These are phyloP conservation scores for Microbotryum silenes-acaulis DNA, from an alignment of 1,284 basidiomycete genomes.

Conservation along the genomic window DNA sequence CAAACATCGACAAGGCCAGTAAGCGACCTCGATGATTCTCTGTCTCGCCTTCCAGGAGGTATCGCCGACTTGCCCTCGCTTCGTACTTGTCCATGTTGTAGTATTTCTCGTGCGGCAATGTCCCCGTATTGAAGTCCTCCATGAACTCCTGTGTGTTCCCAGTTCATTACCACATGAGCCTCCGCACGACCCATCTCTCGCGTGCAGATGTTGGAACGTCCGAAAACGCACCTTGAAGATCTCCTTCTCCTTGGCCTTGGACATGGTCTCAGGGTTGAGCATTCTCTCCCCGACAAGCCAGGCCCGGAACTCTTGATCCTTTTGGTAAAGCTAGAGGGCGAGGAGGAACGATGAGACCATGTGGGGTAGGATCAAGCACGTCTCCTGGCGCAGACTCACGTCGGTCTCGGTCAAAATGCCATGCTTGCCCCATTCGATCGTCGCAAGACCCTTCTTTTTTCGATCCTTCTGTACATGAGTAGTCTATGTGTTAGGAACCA, in stretches of 20 bases:
- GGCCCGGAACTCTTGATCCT: slow-evolving; percentile 71
- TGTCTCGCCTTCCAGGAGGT: background rate
- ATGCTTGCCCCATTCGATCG: slow-evolving; percentile 74
- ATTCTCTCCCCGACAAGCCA: slow-evolving; percentile 81
- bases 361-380: too few species aligned
- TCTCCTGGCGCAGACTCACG: slow-evolving; percentile 44
- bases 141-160: slow-evolving; percentile 34
- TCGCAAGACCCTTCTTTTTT: slow-evolving; percentile 51
- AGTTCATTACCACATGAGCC: background rate
- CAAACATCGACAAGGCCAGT: background rate
- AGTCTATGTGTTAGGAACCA: background rate
- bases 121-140: slow-evolving; percentile 83
- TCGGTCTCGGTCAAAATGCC: slow-evolving; percentile 73
- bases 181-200: background rate
- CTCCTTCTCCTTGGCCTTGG: slow-evolving; percentile 73
- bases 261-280: slow-evolving; percentile 73
- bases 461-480: slow-evolving; percentile 16
- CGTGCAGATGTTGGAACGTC: background rate
- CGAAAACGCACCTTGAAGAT: slow-evolving; percentile 50
- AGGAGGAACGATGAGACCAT: background rate
- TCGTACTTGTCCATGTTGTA: slow-evolving; percentile 72
- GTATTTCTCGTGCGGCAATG: slow-evolving; percentile 71
- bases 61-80: background rate
- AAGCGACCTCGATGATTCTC: background rate
- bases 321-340: slow-evolving; percentile 52